A percentile compares a stretch with the other conserved stretches of the same genome.
Evolutionary conservation across 768 basidiomycete species (phyloP).

Genomic region (Pulveroboletus sp.): DNA sequence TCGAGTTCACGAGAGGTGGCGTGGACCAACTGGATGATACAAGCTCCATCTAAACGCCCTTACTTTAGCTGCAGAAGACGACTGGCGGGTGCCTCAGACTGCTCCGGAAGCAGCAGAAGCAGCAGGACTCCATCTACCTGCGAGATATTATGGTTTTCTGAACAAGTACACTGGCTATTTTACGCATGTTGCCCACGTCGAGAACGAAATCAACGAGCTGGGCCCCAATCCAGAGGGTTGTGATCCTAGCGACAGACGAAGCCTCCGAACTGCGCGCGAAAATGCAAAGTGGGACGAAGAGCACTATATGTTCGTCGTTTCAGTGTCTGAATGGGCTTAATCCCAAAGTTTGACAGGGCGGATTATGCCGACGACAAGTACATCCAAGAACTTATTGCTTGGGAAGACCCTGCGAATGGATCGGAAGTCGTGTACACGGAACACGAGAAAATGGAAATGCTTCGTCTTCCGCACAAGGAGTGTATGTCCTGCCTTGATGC

Average conservation of each 20-base stretch:
- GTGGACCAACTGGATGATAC: not conserved
- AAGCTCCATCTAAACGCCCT: slow-evolving; percentile 1
- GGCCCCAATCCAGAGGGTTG: slow-evolving; percentile 62
- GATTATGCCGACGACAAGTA: slow-evolving; percentile 75
- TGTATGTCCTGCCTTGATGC: slow-evolving; percentile 33
- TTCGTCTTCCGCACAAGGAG: slow-evolving; percentile 50
- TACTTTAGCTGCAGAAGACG: slow-evolving; percentile 63
- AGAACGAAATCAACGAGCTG: slow-evolving; percentile 81
- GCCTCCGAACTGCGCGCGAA: slow-evolving; percentile 54
- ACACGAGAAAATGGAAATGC: slow-evolving; percentile 63
- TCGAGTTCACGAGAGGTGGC: slow-evolving; percentile 57
- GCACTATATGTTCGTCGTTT: slow-evolving; percentile 66
- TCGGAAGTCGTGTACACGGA: slow-evolving; percentile 57
- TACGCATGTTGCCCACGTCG: slow-evolving; percentile 61
- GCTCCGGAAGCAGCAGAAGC: slow-evolving; percentile 39
- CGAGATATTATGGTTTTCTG: slow-evolving; percentile 71
- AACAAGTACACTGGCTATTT: slow-evolving; percentile 74
- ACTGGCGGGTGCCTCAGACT: slow-evolving; percentile 73
- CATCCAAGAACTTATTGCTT: slow-evolving; percentile 64
- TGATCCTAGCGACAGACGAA: slow-evolving; percentile 45
- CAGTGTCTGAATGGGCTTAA: not conserved
- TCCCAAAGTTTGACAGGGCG: slow-evolving; percentile 46
- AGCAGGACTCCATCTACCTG: slow-evolving; percentile 34
- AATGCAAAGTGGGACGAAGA: slow-evolving; percentile 80
- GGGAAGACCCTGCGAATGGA: slow-evolving; percentile 52